These are phyloP conservation scores for Dissophora ornata DNA, from an alignment of 192 early-diverging fungal genomes.

Conservation along the genomic window DNA sequence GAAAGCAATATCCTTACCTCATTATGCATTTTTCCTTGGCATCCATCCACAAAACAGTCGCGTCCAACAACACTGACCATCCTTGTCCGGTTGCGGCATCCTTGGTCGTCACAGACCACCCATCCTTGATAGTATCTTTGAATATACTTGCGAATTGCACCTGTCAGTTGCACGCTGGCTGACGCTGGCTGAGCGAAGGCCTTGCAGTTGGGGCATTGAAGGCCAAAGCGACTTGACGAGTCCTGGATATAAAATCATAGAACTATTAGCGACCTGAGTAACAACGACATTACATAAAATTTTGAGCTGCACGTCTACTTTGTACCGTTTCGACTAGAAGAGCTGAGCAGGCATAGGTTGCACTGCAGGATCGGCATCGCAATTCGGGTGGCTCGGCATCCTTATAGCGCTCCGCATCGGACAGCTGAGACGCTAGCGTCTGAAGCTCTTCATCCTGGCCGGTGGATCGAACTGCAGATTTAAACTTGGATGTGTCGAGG, in stretches of 20 bases:
- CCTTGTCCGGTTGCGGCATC: slow-evolving; percentile 74
- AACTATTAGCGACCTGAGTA: neutral
- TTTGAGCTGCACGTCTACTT: no score
- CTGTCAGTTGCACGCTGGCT: slow-evolving; percentile 71
- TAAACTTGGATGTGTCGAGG: slow-evolving; percentile 77
- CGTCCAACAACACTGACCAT: slow-evolving; percentile 75
- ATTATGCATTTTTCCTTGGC: slow-evolving; percentile 71
- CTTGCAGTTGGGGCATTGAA: slow-evolving; percentile 35
- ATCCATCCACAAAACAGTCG: slow-evolving; percentile 74
- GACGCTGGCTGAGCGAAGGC: slow-evolving; percentile 41
- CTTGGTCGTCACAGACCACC: slow-evolving; percentile 83
- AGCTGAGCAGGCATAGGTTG: slow-evolving; percentile 37
- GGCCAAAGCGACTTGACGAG: slow-evolving; percentile 13
- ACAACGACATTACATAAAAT: no score
- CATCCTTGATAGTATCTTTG: slow-evolving; percentile 79
- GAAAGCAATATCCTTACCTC: slow-evolving; percentile 63
- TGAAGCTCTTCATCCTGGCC: slow-evolving; percentile 64
- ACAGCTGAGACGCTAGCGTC: slow-evolving; percentile 81
- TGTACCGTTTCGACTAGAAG: slow-evolving; percentile 33
- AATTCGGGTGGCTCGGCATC: slow-evolving; percentile 72
- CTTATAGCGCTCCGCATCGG: slow-evolving; percentile 80
- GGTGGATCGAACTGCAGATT: slow-evolving; percentile 17
- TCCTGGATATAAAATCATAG: slow-evolving; percentile 5
- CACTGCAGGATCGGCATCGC: slow-evolving; percentile 72
- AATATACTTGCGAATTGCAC: slow-evolving; percentile 74